These are phyloP conservation scores for Phragmites australis DNA, from an alignment of 176 grass and related monocot genomes.

Conservation along the genomic window DNA sequence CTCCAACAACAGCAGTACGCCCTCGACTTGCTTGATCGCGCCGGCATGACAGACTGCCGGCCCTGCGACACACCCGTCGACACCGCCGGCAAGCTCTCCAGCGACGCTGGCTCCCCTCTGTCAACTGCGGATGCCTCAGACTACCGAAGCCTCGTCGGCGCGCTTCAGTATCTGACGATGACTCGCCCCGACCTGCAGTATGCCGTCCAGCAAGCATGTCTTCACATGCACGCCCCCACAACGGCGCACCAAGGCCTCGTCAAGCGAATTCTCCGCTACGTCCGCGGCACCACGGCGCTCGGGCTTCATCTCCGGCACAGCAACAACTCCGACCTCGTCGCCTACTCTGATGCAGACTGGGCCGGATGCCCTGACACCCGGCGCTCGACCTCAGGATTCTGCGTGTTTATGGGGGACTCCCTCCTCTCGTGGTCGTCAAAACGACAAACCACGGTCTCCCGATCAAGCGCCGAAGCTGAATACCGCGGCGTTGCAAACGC, in stretches of 20 bases:
- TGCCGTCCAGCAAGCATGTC: background rate
- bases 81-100: too few relatives aligned
- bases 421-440: background rate
- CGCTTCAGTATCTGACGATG: too few relatives aligned
- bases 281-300: background rate
- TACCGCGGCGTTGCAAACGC: background rate
- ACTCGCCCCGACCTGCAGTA: too few relatives aligned
- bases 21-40: too few relatives aligned
- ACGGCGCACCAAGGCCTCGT: background rate
- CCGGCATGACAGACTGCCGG: too few relatives aligned
- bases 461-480: background rate
- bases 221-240: background rate
- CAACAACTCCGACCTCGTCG: too few relatives aligned
- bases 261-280: background rate
- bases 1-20: too few relatives aligned
- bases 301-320: background rate
- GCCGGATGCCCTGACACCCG: background rate
- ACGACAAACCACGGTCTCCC: background rate
- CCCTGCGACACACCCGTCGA: too few relatives aligned
- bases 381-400: background rate
- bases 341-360: background rate
- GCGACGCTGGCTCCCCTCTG: too few relatives aligned
- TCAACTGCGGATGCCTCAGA: too few relatives aligned
- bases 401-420: background rate
- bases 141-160: too few relatives aligned